Evolutionary conservation across 352 stramenopile genomes (phyloP), one percentile per base, ranked within the genome.

Genomic region (Hyaloperonospora brassicae): DNA sequence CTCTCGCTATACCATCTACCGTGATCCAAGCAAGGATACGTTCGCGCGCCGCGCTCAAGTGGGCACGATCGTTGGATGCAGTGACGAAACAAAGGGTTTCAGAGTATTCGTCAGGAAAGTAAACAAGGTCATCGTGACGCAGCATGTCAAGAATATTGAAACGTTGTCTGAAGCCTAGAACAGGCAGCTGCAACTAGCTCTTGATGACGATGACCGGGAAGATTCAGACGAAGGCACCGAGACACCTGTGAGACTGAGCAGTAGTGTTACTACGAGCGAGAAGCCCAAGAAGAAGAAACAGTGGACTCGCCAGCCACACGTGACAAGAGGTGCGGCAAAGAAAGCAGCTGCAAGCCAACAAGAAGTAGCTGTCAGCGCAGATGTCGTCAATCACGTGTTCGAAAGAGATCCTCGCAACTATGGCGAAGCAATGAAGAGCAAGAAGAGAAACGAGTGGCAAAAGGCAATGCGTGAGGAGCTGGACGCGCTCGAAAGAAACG

Each of bases 1-100:
- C 0, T 50, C 43, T 7, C n/a, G 23, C 6, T 62, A 55, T 27
- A 67, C 52, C 0, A 34, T 55, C 12, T 48, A 59, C 45, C 31
- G 48, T 3, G 52, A 68, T 14, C n/a, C 55, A 12, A 47, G n/a
- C 27, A 63, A 64, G 10, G 56, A 54, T 22, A 14, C 35, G 9
- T 23, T 55, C 44, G 5, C 17, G 41, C 12, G 31, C 21, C n/a
- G 27, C 41, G 43, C 57, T 40, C 30, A 51, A 36, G 5, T 38
- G 12, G 55, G 6, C 21, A 52, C 52, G 36, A 61, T 59, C 43
- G 38, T 59, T 1, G 60, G 43, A 6, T 55, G 47, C n/a, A 56
- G 48, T 30, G 60, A 62, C 14, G 48, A 59, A 12, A 62, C 50
- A 35, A 67, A 67, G 13, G 43, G 42, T 14, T 60, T 45, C 30